Evolutionary conservation across 2,329 filamentous ascomycete genomes (phyloP), one percentile per base, ranked within the genome.

Genomic region (Arthrinium phaeospermum): DNA sequence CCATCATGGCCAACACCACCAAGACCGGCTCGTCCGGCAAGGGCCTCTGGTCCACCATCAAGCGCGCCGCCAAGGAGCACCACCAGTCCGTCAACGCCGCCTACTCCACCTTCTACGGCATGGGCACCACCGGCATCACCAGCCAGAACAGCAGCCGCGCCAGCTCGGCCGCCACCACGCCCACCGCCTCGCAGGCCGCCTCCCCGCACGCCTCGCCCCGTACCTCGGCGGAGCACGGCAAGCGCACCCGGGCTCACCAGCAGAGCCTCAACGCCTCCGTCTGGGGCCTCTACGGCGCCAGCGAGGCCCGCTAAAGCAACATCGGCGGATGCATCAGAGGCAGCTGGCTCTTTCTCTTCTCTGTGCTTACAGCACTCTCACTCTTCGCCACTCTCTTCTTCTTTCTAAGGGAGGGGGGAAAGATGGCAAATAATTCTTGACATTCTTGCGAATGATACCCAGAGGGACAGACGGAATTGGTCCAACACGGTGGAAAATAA

Each of bases 1-100:
- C 46, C 12, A 34, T 41, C 68, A 22, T 53, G 47, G 49, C 47
- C 45, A 49, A 22, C 27, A 47, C 67, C 67, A 68, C 46, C 68
- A 70, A 47, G 30, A 68, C 64, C 64, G 3, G 24, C 53, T 53
- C 68, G 6, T 8, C 34, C 68, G 16, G 19, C 22, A 47, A 57
- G 46, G n/a, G 37, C 22, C 4, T 70, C 72, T 73, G 72, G 72
- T 34, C 70, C 13, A 68, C 72, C 34, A 47, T 73, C 67, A 71
- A 71, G 70, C 70, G 67, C 45, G 70, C 71, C 70, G 72, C 72
- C 19, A 71, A 70, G 67, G 72, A 71, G 67, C 72, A 73, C 72
- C 72, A 73, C 70, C 51, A 71, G 37, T 73, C 72, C 22, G 70
- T 71, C 57, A 73, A 70, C 69, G 51, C 72, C 16, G 72, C 72